Evolutionary conservation across 2,329 filamentous ascomycete species (phyloP).

Genomic region (Ambrosiella cleistominuta): DNA sequence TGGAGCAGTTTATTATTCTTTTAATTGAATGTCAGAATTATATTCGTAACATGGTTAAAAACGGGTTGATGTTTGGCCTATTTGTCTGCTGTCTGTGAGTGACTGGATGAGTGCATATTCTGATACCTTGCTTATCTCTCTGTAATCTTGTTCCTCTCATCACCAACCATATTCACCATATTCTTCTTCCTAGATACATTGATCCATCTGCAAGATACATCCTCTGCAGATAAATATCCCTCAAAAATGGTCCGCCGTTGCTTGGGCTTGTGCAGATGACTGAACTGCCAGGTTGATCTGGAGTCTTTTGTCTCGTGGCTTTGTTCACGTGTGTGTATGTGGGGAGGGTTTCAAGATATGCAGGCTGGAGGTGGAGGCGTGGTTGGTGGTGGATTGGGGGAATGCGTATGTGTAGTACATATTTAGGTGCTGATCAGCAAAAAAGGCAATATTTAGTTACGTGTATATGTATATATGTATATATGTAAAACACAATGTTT

Average conservation of each 20-base stretch:
- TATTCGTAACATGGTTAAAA: background rate
- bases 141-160: too few species aligned
- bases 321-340: background rate
- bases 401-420: background rate
- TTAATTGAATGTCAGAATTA: background rate
- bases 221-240: too few species aligned
- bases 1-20: constrained; percentile 6
- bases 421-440: background rate
- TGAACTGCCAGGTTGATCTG: background rate
- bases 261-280: background rate
- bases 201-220: too few species aligned
- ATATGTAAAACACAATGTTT: too few species aligned
- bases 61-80: background rate
- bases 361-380: background rate
- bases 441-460: background rate
- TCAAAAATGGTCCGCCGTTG: background rate
- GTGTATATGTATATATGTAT: too few species aligned
- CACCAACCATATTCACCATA: too few species aligned
- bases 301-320: background rate
- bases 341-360: background rate
- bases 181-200: too few species aligned
- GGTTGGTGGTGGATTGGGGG: background rate
- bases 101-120: too few species aligned
- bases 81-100: background rate
- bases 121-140: too few species aligned